These are phyloP conservation scores for Starmerella bacillaris DNA, from an alignment of 805 yeast genomes.

Conservation along the genomic window DNA sequence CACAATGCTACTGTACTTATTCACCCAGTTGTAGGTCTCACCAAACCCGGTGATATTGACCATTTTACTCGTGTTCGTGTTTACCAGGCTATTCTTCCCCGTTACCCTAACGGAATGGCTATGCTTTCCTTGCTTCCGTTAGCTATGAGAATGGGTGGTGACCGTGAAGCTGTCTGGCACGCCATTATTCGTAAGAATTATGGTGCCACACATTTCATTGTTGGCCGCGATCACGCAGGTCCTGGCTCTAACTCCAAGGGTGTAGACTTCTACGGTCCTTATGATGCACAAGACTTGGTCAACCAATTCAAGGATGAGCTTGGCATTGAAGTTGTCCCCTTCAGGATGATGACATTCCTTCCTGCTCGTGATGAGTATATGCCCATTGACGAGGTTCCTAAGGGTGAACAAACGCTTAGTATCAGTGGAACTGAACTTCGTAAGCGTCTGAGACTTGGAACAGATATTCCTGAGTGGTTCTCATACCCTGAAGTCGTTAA, in stretches of 20 bases:
- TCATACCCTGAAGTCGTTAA: conserved; percentile 91
- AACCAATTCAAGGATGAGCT: conserved; percentile 58
- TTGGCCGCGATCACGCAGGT: conserved; percentile 97
- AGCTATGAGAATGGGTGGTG: conserved; percentile 99
- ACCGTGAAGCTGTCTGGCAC: conserved; percentile 96
- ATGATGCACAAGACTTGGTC: conserved; percentile 85
- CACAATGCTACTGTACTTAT: conserved; percentile 72
- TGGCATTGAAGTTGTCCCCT: conserved; percentile 81
- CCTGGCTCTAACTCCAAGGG: conserved; percentile 83
- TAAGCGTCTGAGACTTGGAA: conserved; percentile 67
- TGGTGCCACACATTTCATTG: conserved; percentile 93
- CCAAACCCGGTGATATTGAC: conserved; percentile 95
- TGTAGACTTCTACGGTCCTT: conserved; percentile 88
- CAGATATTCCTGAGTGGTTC: conserved; percentile 89
- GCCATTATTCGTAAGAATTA: conserved; percentile 90
- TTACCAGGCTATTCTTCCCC: conserved; percentile 76
- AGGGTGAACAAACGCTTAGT: conserved; percentile 64
- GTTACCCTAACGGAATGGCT: conserved; percentile 90
- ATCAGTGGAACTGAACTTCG: conserved; percentile 91
- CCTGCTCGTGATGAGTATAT: conserved; percentile 92
- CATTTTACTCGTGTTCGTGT: conserved; percentile 95
- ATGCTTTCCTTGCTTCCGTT: conserved; percentile 71
- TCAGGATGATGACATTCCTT: conserved; percentile 88
- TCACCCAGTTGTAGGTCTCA: conserved; percentile 92
- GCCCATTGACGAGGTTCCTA: conserved; percentile 80